These are phyloP conservation scores for Xerocomus brunneocitrinus DNA, from an alignment of 768 basidiomycete genomes.

Conservation along the genomic window DNA sequence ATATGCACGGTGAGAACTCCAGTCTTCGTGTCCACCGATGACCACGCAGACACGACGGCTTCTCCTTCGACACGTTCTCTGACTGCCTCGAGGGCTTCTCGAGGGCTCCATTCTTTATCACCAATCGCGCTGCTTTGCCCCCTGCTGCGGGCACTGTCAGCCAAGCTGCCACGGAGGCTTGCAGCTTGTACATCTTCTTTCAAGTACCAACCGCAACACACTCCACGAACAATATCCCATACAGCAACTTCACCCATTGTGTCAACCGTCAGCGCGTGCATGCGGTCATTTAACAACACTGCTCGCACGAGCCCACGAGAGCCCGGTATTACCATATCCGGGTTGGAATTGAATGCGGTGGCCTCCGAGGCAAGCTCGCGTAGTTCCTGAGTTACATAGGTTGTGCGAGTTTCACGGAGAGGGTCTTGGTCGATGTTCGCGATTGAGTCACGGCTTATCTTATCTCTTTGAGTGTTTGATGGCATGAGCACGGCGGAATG, in stretches of 20 bases:
- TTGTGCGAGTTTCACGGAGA: slow-evolving; percentile 38
- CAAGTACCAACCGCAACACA: slow-evolving; percentile 68
- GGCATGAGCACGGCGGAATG: slow-evolving; percentile 24
- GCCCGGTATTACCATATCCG: slow-evolving; percentile 72
- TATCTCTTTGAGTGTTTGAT: slow-evolving; percentile 23
- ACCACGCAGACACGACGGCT: slow-evolving; percentile 81
- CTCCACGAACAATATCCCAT: slow-evolving; percentile 84
- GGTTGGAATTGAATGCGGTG: slow-evolving; percentile 43
- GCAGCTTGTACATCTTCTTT: slow-evolving; percentile 62
- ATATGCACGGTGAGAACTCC: slow-evolving; percentile 87
- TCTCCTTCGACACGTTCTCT: slow-evolving; percentile 93
- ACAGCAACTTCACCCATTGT: slow-evolving; percentile 84
- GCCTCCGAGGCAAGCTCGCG: slow-evolving; percentile 85
- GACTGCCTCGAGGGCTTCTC: slow-evolving; percentile 84
- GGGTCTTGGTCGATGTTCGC: slow-evolving; percentile 27
- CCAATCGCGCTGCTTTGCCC: slow-evolving; percentile 31
- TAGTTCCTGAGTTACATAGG: slow-evolving; percentile 56
- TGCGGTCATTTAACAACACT: slow-evolving; percentile 78
- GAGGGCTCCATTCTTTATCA: slow-evolving; percentile 57
- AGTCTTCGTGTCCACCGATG: slow-evolving; percentile 82
- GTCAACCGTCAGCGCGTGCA: slow-evolving; percentile 88
- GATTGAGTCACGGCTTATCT: slow-evolving; percentile 16
- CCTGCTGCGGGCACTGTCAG: slow-evolving; percentile 30
- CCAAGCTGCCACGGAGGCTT: slow-evolving; percentile 45
- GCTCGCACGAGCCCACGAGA: slow-evolving; percentile 79